These are phyloP conservation scores for Leucogyrophana mollusca DNA, from an alignment of 768 basidiomycete species.

Conservation along the genomic window DNA sequence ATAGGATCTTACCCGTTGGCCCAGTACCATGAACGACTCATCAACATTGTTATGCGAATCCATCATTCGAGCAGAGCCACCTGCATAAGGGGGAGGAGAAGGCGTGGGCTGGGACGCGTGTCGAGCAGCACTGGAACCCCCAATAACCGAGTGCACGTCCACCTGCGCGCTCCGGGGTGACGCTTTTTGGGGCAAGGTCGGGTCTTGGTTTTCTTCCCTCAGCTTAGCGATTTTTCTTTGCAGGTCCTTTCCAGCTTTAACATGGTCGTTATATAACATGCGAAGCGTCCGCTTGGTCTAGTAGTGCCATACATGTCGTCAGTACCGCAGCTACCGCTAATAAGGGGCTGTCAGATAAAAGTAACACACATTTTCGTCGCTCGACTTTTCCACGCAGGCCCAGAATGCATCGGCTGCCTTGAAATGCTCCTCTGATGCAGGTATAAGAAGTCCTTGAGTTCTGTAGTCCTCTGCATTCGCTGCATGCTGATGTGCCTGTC, in stretches of 20 bases:
- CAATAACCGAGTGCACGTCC: constrained; percentile 21
- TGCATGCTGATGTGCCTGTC: constrained; percentile 81
- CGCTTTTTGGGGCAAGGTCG: constrained; percentile 64
- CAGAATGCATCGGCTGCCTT: constrained; percentile 77
- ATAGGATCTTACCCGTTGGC: constrained; percentile 59
- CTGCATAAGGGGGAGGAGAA: constrained; percentile 47
- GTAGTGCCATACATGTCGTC: too few species aligned
- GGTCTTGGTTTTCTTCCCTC: constrained; percentile 76
- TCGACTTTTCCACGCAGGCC: constrained; percentile 70
- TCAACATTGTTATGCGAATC: constrained; percentile 69
- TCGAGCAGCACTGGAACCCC: constrained; percentile 13
- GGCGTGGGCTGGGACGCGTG: constrained; percentile 31
- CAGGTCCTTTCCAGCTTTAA: constrained; percentile 67
- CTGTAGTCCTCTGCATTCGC: constrained; percentile 76
- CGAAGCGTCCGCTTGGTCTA: constrained; percentile 78
- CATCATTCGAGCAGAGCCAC: constrained; percentile 30
- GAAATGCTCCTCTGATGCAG: constrained; percentile 70
- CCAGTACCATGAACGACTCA: constrained; percentile 87
- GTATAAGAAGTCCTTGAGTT: constrained; percentile 64
- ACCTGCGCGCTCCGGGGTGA: constrained; percentile 20
- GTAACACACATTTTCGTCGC: constrained; percentile 63
- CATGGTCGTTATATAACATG: constrained; percentile 74
- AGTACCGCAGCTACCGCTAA: too few species aligned
- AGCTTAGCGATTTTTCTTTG: constrained; percentile 71
- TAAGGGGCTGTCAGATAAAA: too few species aligned